Base-by-base conservation (phyloP, 345 rosid genomes). In the Pelargonium nanum region DNA sequence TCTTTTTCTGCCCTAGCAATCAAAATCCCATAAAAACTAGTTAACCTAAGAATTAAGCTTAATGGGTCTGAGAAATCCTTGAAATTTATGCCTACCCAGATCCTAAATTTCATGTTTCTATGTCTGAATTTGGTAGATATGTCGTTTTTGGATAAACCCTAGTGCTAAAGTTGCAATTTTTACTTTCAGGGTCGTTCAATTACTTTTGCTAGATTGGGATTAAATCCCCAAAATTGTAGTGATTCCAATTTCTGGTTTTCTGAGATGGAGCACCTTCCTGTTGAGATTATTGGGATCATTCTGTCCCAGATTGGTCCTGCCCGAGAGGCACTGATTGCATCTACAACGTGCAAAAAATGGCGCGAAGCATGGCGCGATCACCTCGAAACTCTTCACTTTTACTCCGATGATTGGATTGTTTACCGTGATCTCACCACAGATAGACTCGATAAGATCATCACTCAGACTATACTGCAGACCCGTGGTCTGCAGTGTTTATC, bases 271-370 rank as follows among this genome's bases (percentile, higher is more conserved):
- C 71, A 83, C 63, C 84, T 93, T 69, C 97, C 97, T 8, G 85
- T 87, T 20, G 96, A 89, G 74, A 96, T 93, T 26, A 78, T 89
- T 67, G 96, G 99, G 59, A 89, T 85, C 70, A 85, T 93, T 65
- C 72, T 92, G 32, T 89, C 91, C 19, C 80, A 72, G 32, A 83
- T 92, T 32, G 79, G 77, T 28, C 91, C 93, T 57, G 97, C 97
- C 6, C 79, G 96, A 1, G 95, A 87, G 65, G 88, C 81, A 59
- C 85, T 89, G 58, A 73, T 89, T 62, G 97, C 97, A 60, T 89
- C 97, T 26, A 77, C 84, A 28, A 81, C 91, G 9, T 93, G 96
- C 77, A 57, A 72, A 34, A 93, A 87, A 60, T 89, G 96, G 97
- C 83, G 82, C 26, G 86, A 93, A 78, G 96, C 97, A 59, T 87